Conservation (phyloP, 2,329 filamentous ascomycete genomes). For the Pestalotiopsis sp. region DNA sequence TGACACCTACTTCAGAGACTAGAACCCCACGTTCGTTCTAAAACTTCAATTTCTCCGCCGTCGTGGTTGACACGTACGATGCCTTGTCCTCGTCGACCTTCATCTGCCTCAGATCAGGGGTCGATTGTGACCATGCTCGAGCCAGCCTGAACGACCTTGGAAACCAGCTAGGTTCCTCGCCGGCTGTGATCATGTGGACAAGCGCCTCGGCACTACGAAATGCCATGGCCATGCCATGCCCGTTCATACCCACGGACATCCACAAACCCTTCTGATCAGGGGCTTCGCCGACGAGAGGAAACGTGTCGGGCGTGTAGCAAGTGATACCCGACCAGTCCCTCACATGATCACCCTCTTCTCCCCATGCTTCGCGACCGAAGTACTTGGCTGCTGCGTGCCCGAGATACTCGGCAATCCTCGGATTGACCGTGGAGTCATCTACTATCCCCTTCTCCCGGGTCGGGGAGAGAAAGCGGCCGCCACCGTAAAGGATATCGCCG, state of each 20-base stretch:
- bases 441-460: constrained; percentile 18
- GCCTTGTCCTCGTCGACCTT: not conserved
- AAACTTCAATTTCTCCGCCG: not conserved
- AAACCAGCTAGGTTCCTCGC: constrained; percentile 15
- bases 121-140: constrained; percentile 8
- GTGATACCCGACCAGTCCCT: constrained; percentile 15
- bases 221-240: constrained; percentile 17
- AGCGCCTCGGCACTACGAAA: constrained; percentile 16
- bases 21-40: not conserved
- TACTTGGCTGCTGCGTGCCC: not conserved
- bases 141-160: constrained; percentile 15
- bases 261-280: constrained; percentile 11
- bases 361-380: constrained; percentile 13
- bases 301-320: constrained; percentile 17
- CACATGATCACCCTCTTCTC: constrained; percentile 10
- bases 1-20: too few relatives aligned
- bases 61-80: not conserved
- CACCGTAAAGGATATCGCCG: constrained; percentile 34
- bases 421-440: constrained; percentile 15
- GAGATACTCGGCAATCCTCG: constrained; percentile 10
- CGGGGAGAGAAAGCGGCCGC: constrained; percentile 27
- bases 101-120: not conserved
- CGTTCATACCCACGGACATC: constrained; percentile 18
- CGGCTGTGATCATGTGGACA: constrained; percentile 14
- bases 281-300: constrained; percentile 14